Base-by-base conservation (phyloP, 192 early-diverging fungal genomes). In the Umbelopsis sp. region DNA sequence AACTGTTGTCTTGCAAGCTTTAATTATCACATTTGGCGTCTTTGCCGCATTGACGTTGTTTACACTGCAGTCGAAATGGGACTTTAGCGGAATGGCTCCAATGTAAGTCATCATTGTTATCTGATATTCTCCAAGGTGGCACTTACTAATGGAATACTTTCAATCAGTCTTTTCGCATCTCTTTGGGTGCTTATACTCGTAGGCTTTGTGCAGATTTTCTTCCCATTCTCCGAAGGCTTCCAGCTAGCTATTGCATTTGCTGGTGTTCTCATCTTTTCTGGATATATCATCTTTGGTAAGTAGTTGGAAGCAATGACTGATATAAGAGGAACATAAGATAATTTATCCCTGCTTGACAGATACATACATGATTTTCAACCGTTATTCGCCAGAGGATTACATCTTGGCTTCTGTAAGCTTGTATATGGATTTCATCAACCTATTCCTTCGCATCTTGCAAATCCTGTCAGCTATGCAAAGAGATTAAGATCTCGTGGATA, bases 371-470 rank as follows among this genome's bases (percentile, higher is more conserved):
- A 84, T 94, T 26, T 89, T 92, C 80, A 81, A 86, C 71, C 80
- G 86, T n/a, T 71, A 89, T 25, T 86, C 83, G 20, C 89, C 88
- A n/a, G 93, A 94, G 56, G 91, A 92, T 41, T 93, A 91, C 59
- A 86, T 93, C 20, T 65, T 86, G 50, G 90, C 87, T 25, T 78
- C 87, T 32, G 68, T 90, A 36, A 82, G 81, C 41, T 80, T 94
- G 52, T 94, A 94, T 70, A 79, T 94, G 43, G 92, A 94, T 71
- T 75, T 94, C 29, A 71, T 94, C 74, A 94, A 94, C 69, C 79
- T 94, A 65, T 94, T 94, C 82, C 34, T 94, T 29, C 79, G 80
- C n/a, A 84, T 91, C 31, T 74, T 91, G 69, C 86, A 87, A 69
- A 88, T 91, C 51, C 72, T 91, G 17, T 52, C 70, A 52, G 70